Conservation (phyloP, 139 green algal genomes). For the Eudorina sp. region DNA sequence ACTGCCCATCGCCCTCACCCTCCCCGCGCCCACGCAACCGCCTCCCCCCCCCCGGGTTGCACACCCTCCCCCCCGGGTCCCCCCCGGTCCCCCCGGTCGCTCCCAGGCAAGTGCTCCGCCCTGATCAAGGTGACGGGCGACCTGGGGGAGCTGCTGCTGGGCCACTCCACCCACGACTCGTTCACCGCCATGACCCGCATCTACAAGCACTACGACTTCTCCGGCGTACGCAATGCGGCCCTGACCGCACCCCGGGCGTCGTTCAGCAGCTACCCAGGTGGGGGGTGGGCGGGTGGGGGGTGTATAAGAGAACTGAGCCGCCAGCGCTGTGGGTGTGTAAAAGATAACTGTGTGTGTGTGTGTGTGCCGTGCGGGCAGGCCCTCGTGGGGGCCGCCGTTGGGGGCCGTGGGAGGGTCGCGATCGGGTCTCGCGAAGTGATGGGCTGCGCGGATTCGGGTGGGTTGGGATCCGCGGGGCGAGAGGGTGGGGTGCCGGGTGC, state of each 20-base stretch:
- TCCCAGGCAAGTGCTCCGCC: conserved; percentile 69
- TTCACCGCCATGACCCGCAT: conserved; percentile 75
- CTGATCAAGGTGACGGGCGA: conserved; percentile 75
- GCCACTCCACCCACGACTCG: conserved; percentile 74
- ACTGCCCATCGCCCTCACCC: too few relatives aligned
- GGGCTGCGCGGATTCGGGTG: too few relatives aligned
- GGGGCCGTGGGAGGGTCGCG: too few relatives aligned
- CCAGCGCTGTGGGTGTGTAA: too few relatives aligned
- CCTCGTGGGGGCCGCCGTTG: too few relatives aligned
- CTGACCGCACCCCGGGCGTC: conserved; percentile 48
- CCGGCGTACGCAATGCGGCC: neutral
- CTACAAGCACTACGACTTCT: conserved; percentile 83
- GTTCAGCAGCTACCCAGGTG: conserved; percentile 77
- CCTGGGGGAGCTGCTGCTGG: conserved; percentile 64
- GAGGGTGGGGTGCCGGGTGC: too few relatives aligned
- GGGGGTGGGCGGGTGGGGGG: neutral
- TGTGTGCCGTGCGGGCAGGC: too few relatives aligned
- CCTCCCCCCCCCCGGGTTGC: neutral
- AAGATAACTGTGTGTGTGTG: too few relatives aligned
- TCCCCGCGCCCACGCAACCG: neutral
- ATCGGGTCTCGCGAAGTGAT: too few relatives aligned
- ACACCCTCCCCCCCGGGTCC: neutral
- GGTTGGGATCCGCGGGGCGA: too few relatives aligned
- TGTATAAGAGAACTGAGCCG: too few relatives aligned
- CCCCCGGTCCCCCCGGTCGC: neutral